Evolutionary conservation across 2,329 filamentous ascomycete genomes (phyloP), one percentile per base, ranked within the genome.

Genomic region (Sclerotinia sclerotiorum): DNA sequence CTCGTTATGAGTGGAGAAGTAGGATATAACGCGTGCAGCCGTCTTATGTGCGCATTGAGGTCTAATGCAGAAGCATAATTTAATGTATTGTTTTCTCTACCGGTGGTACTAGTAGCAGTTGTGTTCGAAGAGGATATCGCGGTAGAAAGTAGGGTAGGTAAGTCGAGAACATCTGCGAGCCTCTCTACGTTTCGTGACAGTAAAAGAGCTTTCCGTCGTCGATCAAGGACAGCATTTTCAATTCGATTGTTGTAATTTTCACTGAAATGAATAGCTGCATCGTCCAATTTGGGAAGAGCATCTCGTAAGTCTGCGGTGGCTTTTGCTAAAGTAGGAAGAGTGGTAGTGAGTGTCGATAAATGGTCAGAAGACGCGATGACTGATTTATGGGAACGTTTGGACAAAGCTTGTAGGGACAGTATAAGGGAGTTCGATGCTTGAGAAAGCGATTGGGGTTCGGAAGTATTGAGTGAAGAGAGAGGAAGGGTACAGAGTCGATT

Each of bases 21-120:
- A 0, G 94, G 91, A 77, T 97, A 97, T 39, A 98, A 82, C 0
- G 88, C 87, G 70, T 93, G 88, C 7, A 99, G 83, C 10, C 95
- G 88, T 73, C 92, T 92, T 77, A 97, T 95, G 78, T 98, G 95
- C n/a, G 92, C 90, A 77, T 97, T 91, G 2, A 99, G 84, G 78
- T 99, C 95, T 46, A 99, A 83, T 0, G 94, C 94, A 0, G 93
- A 92, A 2, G 93, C 90, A 81, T 97, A 97, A 73, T 93, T 96
- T 70, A 88, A 87, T 13, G 82, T 85, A 8, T 81, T 78, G 3
- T 80, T 77, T 7, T 80, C 75, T 17, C 74, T 71, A 21, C 58
- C 54, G 3, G 80, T 73, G 2, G 80, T 77, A n/a, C 80, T 80
- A 27, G 71, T 66, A n/a, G 83, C 61, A 24, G 85, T 81, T 3